Conservation (phyloP, 345 rosid genomes). For the Populus davidiana region DNA sequence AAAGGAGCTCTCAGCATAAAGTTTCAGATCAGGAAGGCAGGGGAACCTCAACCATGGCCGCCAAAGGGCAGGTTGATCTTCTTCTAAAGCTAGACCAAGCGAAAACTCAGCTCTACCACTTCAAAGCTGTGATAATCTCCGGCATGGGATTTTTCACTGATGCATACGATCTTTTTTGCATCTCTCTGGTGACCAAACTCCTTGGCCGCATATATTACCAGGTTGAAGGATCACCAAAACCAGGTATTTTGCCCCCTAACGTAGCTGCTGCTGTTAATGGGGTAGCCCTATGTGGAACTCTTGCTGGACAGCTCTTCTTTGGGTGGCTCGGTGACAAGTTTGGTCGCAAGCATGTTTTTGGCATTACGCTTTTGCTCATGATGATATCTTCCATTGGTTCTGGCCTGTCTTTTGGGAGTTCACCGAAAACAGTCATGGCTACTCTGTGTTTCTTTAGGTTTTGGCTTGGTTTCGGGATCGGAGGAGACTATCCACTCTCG, state of each 20-base stretch:
- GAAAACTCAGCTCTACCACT: slow-evolving; percentile 15
- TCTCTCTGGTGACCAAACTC: slow-evolving; percentile 39
- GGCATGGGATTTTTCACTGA: slow-evolving; percentile 51
- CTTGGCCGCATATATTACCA: slow-evolving; percentile 46
- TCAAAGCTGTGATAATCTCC: slow-evolving; percentile 30
- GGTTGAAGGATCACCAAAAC: slow-evolving; percentile 29
- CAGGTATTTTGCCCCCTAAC: slow-evolving; percentile 41
- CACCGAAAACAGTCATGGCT: slow-evolving; percentile 1
- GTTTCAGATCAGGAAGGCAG: not conserved
- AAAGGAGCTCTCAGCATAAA: not conserved
- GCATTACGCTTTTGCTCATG: slow-evolving; percentile 7
- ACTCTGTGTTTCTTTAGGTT: slow-evolving; percentile 21
- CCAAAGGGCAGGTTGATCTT: not conserved
- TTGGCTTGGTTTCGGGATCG: slow-evolving; percentile 25
- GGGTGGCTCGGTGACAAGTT: slow-evolving; percentile 22
- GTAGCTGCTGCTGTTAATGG: slow-evolving; percentile 47
- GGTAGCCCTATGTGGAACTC: slow-evolving; percentile 42
- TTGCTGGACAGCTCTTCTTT: slow-evolving; percentile 19
- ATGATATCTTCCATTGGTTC: slow-evolving; percentile 1
- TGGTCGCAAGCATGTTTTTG: slow-evolving; percentile 13
- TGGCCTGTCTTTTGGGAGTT: slow-evolving; percentile 15
- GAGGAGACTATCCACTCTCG: slow-evolving; percentile 44
- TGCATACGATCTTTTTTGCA: slow-evolving; percentile 43
- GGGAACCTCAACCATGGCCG: not conserved
- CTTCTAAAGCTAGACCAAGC: slow-evolving; percentile 7